Evolutionary conservation across 2,329 filamentous ascomycete genomes (phyloP), one percentile per base, ranked within the genome.

Genomic region (Periglandula ipomoeae): DNA sequence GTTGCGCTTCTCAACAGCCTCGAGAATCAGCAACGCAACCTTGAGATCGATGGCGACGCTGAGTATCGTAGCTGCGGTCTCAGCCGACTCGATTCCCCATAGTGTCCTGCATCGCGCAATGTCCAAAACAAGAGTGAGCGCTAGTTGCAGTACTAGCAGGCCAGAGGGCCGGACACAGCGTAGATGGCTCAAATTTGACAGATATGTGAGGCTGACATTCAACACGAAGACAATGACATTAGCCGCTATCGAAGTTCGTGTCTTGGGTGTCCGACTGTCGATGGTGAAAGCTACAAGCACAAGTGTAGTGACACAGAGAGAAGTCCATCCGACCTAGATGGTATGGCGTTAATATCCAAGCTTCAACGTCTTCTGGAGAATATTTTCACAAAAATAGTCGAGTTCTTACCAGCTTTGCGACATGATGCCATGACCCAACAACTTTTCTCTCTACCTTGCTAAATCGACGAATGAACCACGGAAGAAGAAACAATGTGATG

Each of bases 161-260:
- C 60, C 52, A 1, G 65, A 68, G 3, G 65, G 65, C 6, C 60
- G 54, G 7, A 65, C 53, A 5, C 60, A 58, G 3, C 59, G 56
- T 5, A 46, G 50, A 48, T 68, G 65, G 44, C 67, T 62, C 8
- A 52, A 44, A 44, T 61, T 65, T 0, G 62, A 66, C 10, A 64
- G n/a, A 9, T 13, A 30, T 7, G 6, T 24, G 17, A 44, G 42
- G 13, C 24, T 7, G 37, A 40, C 37, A 40, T 17, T 34, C 2
- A 50, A 40, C 5, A 54, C 48, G 22, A 54, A 51, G 2, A 51
- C 49, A 11, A 57, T n/a, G 10, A 54, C 3, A 5, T n/a, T 30
- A 15, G 42, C 30, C 15, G 42, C 23, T 6, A 44, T n/a, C 8
- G 42, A 32, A n/a, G 26, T 17, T 40, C 8, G 8, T 7, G 53